phyloP scores from a whole-genome alignment of 2,329 filamentous ascomycete genomes.

The Cercospora sp. region DNA sequence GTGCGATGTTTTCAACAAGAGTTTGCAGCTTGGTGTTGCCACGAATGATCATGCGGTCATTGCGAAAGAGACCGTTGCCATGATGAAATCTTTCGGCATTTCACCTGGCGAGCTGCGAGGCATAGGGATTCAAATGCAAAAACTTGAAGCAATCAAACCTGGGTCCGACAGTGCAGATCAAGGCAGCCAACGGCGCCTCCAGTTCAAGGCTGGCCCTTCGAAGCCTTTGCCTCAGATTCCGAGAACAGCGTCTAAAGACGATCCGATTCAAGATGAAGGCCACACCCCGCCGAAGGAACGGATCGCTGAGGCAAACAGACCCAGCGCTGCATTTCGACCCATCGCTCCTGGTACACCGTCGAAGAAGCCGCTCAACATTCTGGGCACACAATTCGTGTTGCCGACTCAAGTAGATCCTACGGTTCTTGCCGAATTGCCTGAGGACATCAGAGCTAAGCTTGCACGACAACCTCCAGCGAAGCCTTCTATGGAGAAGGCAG shows the following conservation, averaged over 20 bases:
- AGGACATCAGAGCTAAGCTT: constrained; percentile 76
- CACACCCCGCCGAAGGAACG: constrained; percentile 40
- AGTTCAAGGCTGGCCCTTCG: constrained; percentile 62
- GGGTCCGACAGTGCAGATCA: constrained; percentile 56
- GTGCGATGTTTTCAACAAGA: constrained; percentile 93
- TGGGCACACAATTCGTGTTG: constrained; percentile 88
- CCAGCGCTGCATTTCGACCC: constrained; percentile 41
- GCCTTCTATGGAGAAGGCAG: background rate
- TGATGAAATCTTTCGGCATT: constrained; percentile 78
- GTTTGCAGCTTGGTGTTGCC: constrained; percentile 74
- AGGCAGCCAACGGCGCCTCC: constrained; percentile 76
- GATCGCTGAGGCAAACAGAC: constrained; percentile 33
- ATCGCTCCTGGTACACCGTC: constrained; percentile 46
- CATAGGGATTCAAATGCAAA: constrained; percentile 89
- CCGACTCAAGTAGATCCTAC: constrained; percentile 77
- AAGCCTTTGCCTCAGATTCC: constrained; percentile 34
- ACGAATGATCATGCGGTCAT: constrained; percentile 73
- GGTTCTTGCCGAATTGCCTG: constrained; percentile 80
- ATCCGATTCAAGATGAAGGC: constrained; percentile 51
- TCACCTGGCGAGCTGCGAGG: constrained; percentile 91
- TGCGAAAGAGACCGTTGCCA: constrained; percentile 78
- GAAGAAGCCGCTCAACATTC: constrained; percentile 71
- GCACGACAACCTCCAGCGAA: constrained; percentile 53
- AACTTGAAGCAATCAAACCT: constrained; percentile 75
- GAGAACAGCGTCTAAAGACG: constrained; percentile 28